phyloP scores from a whole-genome alignment of 495 filamentous ascomycete species.

The Podospora australis region DNA sequence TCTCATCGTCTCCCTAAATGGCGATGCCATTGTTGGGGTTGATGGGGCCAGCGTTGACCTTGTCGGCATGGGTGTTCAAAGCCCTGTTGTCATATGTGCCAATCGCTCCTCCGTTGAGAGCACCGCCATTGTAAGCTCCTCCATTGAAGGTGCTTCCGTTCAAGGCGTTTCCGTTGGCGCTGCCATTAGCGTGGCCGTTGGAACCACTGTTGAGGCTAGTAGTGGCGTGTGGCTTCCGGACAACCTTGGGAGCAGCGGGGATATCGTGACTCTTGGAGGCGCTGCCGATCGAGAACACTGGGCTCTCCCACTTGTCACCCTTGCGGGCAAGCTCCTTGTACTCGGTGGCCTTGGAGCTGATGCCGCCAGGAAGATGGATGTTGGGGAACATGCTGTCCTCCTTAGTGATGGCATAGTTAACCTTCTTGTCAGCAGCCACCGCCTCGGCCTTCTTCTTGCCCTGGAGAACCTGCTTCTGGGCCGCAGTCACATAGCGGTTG shows the following conservation, averaged over 20 bases:
- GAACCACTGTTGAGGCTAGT: neutral
- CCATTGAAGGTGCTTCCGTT: neutral
- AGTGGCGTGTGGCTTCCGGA: constrained; percentile 52
- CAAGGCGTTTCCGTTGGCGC: neutral
- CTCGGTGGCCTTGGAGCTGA: constrained; percentile 90
- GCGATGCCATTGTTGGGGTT: neutral
- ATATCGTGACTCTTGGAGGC: constrained; percentile 66
- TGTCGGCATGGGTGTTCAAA: neutral
- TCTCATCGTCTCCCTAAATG: neutral
- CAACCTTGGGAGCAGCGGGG: constrained; percentile 54
- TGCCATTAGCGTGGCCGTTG: neutral
- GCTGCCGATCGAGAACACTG: constrained; percentile 84
- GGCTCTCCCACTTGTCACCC: constrained; percentile 91
- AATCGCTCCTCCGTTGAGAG: neutral
- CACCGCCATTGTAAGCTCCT: neutral
- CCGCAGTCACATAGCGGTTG: constrained; percentile 68
- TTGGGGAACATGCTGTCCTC: constrained; percentile 86
- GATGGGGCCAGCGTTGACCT: neutral
- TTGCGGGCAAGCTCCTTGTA: constrained; percentile 82
- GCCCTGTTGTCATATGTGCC: neutral
- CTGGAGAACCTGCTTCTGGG: constrained; percentile 65
- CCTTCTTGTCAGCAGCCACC: constrained; percentile 63
- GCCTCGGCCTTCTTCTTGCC: constrained; percentile 65
- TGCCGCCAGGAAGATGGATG: constrained; percentile 81
- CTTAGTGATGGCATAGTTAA: constrained; percentile 81